Evolutionary conservation across 495 filamentous ascomycete genomes (phyloP).

Genomic region (Xylaria intraflava): DNA sequence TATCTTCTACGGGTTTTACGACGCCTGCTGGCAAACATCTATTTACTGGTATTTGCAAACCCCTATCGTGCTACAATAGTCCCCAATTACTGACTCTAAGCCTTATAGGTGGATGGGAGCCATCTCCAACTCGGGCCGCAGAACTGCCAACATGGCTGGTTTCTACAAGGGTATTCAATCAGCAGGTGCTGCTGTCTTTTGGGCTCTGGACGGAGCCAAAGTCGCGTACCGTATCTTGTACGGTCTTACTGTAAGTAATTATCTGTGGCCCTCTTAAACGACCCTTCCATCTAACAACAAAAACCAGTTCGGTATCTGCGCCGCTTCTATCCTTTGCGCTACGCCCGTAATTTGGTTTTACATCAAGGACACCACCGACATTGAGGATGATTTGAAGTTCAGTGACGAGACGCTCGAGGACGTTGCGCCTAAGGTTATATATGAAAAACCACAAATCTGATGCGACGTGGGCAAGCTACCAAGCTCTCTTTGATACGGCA

Average conservation of each 20-base stretch:
- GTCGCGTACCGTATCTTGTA: conserved; percentile 61
- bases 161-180: conserved; percentile 93
- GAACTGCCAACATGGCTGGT: conserved; percentile 85
- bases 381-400: conserved; percentile 77
- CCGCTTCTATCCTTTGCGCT: conserved; percentile 66
- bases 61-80: conserved; percentile 6
- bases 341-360: conserved; percentile 71
- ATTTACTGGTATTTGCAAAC: conserved; percentile 70
- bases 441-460: conserved; percentile 15
- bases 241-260: conserved; percentile 35
- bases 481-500: too few species aligned
- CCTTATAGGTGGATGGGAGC: conserved; percentile 61
- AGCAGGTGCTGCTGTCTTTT: conserved; percentile 83
- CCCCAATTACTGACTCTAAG: conserved; percentile 16
- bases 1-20: conserved; percentile 90
- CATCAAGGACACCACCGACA: conserved; percentile 62
- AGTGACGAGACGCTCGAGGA: conserved; percentile 72
- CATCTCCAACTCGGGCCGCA: conserved; percentile 83
- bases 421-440: conserved; percentile 35
- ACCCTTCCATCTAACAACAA: conserved; percentile 18
- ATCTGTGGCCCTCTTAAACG: neutral
- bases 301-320: conserved; percentile 65
- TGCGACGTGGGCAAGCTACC: neutral
- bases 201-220: conserved; percentile 62
- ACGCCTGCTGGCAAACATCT: conserved; percentile 75